Evolutionary conservation across 1,284 basidiomycete species (phyloP).

Genomic region (Malassezia japonica): DNA sequence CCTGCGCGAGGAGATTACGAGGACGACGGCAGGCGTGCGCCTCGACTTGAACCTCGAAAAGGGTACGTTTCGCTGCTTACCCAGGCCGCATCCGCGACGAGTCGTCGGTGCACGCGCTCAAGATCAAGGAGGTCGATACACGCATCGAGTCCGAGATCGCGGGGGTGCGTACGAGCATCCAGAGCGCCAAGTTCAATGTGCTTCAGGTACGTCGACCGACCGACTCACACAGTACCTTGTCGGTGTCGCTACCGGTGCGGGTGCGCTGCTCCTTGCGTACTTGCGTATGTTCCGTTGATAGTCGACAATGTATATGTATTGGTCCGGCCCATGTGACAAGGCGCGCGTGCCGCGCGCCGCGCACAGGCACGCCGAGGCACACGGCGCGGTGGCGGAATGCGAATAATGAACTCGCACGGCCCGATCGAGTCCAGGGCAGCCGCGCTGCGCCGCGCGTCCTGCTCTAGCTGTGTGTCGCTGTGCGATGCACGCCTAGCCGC

Average conservation of each 20-base stretch:
- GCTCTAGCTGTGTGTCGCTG: too few relatives aligned
- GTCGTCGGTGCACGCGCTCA: constrained; percentile 79
- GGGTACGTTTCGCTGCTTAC: constrained; percentile 49
- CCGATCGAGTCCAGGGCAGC: too few relatives aligned
- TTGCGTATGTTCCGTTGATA: constrained; percentile 52
- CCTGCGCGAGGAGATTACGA: constrained; percentile 67
- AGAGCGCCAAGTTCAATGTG: constrained; percentile 68
- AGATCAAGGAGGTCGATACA: constrained; percentile 97
- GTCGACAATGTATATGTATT: background rate
- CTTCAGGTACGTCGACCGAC: constrained; percentile 25
- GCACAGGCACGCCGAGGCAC: too few relatives aligned
- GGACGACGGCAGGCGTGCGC: constrained; percentile 86
- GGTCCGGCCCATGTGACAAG: too few relatives aligned
- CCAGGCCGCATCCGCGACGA: constrained; percentile 78
- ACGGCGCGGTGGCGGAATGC: too few relatives aligned
- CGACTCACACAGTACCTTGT: constrained; percentile 27
- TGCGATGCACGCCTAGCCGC: too few relatives aligned
- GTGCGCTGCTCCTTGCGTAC: constrained; percentile 76
- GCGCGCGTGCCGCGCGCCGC: too few relatives aligned
- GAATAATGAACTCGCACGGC: too few relatives aligned
- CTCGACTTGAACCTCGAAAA: constrained; percentile 95
- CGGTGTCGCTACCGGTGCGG: constrained; percentile 65
- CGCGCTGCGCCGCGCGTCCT: too few relatives aligned
- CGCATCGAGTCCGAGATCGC: constrained; percentile 95
- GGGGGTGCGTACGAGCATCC: constrained; percentile 74